Conservation (phyloP, 495 filamentous ascomycete genomes). For the Xylaria curta region DNA sequence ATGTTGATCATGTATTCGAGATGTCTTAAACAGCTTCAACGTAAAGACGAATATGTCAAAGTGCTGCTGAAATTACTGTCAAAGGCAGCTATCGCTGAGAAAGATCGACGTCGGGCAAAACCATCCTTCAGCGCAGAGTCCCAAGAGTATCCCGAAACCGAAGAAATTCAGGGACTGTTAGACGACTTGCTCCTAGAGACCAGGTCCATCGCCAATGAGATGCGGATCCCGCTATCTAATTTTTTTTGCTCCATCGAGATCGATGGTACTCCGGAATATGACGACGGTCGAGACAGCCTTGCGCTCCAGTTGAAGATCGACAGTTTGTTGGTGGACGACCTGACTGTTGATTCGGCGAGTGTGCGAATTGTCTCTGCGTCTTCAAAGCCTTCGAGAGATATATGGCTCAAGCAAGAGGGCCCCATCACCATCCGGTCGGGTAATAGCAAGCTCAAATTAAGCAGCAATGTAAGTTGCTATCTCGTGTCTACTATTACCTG, state of each 20-base stretch:
- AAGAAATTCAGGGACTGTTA: conserved; percentile 67
- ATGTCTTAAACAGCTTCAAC: conserved; percentile 78
- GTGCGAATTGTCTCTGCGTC: conserved; percentile 64
- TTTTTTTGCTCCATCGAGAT: conserved; percentile 77
- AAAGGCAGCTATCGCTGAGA: conserved; percentile 69
- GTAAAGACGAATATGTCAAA: conserved; percentile 79
- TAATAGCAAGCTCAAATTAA: conserved; percentile 55
- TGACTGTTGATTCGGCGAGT: conserved; percentile 70
- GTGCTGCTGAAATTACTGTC: conserved; percentile 76
- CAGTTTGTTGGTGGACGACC: conserved; percentile 73
- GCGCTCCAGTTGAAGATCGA: conserved; percentile 71
- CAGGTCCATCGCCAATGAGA: conserved; percentile 64
- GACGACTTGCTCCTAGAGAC: conserved; percentile 70
- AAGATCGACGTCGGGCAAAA: conserved; percentile 52
- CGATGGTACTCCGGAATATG: conserved; percentile 72
- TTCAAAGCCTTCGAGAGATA: conserved; percentile 61
- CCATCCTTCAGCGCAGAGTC: conserved; percentile 41
- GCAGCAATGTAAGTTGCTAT: conserved; percentile 53
- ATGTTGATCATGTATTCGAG: conserved; percentile 86
- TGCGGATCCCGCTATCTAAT: conserved; percentile 68
- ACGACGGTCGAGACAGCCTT: conserved; percentile 78
- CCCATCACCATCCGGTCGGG: conserved; percentile 60
- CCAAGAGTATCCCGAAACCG: conserved; percentile 57
- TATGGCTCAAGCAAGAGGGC: conserved; percentile 65
- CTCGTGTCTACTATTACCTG: not conserved